Conservation (phyloP, 2,329 filamentous ascomycete species). For the Monosporascus sp. region DNA sequence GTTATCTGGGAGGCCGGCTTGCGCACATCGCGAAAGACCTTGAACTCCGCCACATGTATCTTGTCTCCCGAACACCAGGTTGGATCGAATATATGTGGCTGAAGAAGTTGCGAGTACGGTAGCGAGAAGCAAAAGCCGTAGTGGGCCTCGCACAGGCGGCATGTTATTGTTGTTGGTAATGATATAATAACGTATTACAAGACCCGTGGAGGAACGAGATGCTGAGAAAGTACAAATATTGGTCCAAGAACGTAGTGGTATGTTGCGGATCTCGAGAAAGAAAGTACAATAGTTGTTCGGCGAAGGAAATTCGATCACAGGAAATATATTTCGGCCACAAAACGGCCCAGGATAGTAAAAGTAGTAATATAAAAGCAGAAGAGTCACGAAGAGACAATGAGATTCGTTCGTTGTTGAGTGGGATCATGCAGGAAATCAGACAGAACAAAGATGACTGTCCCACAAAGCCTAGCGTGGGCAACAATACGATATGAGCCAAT, state of each 20-base stretch:
- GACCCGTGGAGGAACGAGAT: neutral
- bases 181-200: neutral
- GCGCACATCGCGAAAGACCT: conserved; percentile 41
- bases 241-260: conserved; percentile 1
- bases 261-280: conserved; percentile 8
- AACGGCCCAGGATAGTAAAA: conserved; percentile 7
- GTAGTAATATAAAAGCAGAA: conserved; percentile 18
- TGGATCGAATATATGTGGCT: conserved; percentile 32
- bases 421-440: conserved; percentile 8
- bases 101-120: conserved; percentile 27
- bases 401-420: conserved; percentile 11
- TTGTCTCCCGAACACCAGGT: conserved; percentile 37
- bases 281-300: conserved; percentile 12
- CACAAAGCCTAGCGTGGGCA: conserved; percentile 11
- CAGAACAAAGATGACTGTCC: conserved; percentile 11
- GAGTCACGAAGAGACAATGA: conserved; percentile 24
- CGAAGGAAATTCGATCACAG: conserved; percentile 16
- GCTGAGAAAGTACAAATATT: neutral
- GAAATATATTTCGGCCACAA: conserved; percentile 7
- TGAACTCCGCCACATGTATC: conserved; percentile 49
- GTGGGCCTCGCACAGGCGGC: conserved; percentile 24
- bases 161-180: conserved; percentile 16
- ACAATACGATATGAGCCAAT: neutral
- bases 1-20: conserved; percentile 48
- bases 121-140: conserved; percentile 33